Evolutionary conservation across 129 eudicot genomes (phyloP).

Genomic region (Ambrosia trifida): DNA sequence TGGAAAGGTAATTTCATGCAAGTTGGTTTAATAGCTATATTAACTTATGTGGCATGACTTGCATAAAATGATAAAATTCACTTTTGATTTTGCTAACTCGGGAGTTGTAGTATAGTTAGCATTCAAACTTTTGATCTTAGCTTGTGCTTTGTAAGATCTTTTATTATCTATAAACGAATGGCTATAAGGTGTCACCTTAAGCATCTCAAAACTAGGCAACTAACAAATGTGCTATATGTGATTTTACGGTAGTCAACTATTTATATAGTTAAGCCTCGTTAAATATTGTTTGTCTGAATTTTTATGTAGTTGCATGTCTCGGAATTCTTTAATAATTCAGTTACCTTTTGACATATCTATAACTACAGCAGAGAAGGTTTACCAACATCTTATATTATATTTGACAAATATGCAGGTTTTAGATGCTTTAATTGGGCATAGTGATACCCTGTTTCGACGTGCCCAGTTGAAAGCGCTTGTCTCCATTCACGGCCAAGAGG

Average conservation of each 20-base stretch:
- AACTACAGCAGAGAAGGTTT: neutral
- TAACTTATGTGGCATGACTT: neutral
- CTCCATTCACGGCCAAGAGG: slow-evolving; percentile 93
- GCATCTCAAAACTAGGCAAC: slow-evolving; percentile 16
- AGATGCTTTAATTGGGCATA: slow-evolving; percentile 80
- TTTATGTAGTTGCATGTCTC: neutral
- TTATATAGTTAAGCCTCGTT: neutral
- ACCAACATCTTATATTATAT: slow-evolving; percentile 6
- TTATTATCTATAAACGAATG: slow-evolving; percentile 2
- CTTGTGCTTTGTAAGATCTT: neutral
- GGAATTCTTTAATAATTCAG: neutral
- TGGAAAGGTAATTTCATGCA: slow-evolving; percentile 71
- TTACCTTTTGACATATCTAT: neutral
- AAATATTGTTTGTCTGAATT: slow-evolving; percentile 1
- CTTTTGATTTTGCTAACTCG: slow-evolving; percentile 1
- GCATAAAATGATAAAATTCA: neutral
- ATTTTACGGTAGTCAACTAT: neutral
- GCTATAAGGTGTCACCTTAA: neutral
- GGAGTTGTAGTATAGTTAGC: neutral
- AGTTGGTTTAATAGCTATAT: slow-evolving; percentile 11
- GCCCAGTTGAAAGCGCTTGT: slow-evolving; percentile 97
- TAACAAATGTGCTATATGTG: slow-evolving; percentile 4
- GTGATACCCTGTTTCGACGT: slow-evolving; percentile 78
- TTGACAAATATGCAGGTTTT: slow-evolving; percentile 56
- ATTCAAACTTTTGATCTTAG: neutral